Percentiles rank a stretch among this genome's conserved stretches.
These are phyloP conservation scores for Tanacetum coccineum DNA, from an alignment of 129 eudicot species.

Conservation along the genomic window DNA sequence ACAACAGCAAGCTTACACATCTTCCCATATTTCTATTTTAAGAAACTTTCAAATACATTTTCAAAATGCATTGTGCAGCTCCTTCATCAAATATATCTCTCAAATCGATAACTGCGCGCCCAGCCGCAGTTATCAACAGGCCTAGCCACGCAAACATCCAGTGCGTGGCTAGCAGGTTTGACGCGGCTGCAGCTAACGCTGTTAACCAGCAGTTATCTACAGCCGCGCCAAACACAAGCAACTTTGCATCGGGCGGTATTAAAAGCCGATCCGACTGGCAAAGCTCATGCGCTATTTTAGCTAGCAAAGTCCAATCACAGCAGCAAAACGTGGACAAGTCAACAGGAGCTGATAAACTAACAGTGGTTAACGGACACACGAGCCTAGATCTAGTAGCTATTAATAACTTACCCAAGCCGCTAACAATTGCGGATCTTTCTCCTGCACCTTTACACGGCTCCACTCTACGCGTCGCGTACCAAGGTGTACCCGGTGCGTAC, in stretches of 20 bases:
- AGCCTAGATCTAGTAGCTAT: slow-evolving; percentile 67
- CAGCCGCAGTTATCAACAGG: slow-evolving; percentile 23
- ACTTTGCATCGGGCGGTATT: slow-evolving; percentile 34
- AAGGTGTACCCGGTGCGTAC: slow-evolving; percentile 97
- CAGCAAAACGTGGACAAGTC: slow-evolving; percentile 53
- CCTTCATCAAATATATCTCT: slow-evolving; percentile 31
- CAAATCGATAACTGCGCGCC: slow-evolving; percentile 31
- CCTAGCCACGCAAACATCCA: slow-evolving; percentile 23
- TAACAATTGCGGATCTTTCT: slow-evolving; percentile 66
- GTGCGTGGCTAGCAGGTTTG: slow-evolving; percentile 39
- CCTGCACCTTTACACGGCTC: slow-evolving; percentile 98
- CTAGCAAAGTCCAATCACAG: slow-evolving; percentile 74
- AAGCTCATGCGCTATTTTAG: slow-evolving; percentile 82
- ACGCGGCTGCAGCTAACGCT: slow-evolving; percentile 32
- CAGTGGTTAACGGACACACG: slow-evolving; percentile 55
- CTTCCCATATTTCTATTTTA: not conserved
- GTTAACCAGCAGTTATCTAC: slow-evolving; percentile 9
- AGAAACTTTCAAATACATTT: not conserved
- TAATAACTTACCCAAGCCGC: slow-evolving; percentile 56
- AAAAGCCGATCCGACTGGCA: slow-evolving; percentile 86
- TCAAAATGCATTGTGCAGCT: slow-evolving; percentile 40
- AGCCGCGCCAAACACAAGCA: slow-evolving; percentile 16
- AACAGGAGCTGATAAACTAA: slow-evolving; percentile 34
- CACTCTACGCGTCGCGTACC: slow-evolving; percentile 77
- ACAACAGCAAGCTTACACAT: slow-evolving; percentile 37